Base-by-base conservation (phyloP, 2,329 filamentous ascomycete genomes). In the Pestalotiopsis sp. region DNA sequence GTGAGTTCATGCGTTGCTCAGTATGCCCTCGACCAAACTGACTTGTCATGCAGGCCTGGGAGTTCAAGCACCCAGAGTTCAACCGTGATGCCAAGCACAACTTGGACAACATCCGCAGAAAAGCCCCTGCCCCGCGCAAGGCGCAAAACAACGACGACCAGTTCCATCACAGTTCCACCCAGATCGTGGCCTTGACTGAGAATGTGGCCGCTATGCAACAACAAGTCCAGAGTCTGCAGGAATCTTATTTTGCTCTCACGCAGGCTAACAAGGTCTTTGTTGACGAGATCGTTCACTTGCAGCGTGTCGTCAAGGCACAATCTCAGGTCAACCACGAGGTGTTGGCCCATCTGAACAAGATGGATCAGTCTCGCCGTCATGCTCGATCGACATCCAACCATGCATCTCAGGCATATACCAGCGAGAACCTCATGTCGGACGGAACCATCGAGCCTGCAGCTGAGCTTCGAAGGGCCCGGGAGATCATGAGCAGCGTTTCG, bases 11-110 rank as follows among this genome's bases (percentile, higher is more conserved):
- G 12, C 12, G 59, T 17, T 39, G 25, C 31, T 36, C 68, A 78
- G 71, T 27, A 62, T 64, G 52, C 61, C 6, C n/a, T 61, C 60
- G 55, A 62, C 25, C 23, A 60, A 27, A 38, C 79, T 84, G 73
- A 81, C 74, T 67, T 17, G 66, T 41, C 14, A 25, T 41, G 39
- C 76, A 96, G 93, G 90, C 92, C 13, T 97, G 93, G 93, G 96
- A 99, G 78, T 99, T 99, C 79, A 97, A 96, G 79, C 96, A 99
- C 77, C 95, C 95, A 13, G 94, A 97, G 76, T 99, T 99, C 83
- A 93, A 94, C 75, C 92, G 93, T 72, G 95, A 98, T 81, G 97
- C 95, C 81, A 98, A 98, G 80, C 94, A 98, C 78, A 96, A 94
- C 60, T 86, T 99, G 62, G 96, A 99, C 77, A 98, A 98, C 74